A percentile compares a stretch with the other conserved stretches of the same genome.
These are phyloP conservation scores for Persicaria tinctoria DNA, from an alignment of 148 eudicot genomes.

Conservation along the genomic window DNA sequence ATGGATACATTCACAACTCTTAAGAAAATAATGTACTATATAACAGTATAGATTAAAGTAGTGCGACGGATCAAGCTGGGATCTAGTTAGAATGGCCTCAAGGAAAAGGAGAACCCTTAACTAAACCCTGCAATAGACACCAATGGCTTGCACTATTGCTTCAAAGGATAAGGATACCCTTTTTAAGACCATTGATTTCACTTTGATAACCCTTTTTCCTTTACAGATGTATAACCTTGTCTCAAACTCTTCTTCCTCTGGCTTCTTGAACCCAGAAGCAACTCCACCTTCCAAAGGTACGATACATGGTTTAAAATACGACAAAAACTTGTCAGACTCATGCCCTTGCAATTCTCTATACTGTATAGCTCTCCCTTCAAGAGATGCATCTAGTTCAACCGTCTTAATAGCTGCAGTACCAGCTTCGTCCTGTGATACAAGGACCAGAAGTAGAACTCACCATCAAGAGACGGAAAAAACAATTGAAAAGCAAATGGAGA, in stretches of 20 bases:
- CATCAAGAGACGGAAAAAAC: not conserved
- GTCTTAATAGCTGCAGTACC: constrained; percentile 98
- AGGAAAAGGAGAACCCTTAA: too few species aligned
- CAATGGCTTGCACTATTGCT: too few species aligned
- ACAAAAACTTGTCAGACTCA: constrained; percentile 92
- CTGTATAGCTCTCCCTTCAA: constrained; percentile 94
- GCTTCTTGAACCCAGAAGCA: constrained; percentile 88
- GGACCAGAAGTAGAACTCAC: not conserved
- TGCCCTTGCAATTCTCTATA: constrained; percentile 91
- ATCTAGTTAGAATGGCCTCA: too few species aligned
- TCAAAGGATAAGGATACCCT: too few species aligned
- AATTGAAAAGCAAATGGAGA: constrained; percentile 1
- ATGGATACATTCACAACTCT: too few species aligned
- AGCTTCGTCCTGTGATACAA: constrained; percentile 67
- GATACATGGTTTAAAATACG: constrained; percentile 93
- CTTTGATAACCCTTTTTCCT: constrained; percentile 80
- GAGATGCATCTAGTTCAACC: constrained; percentile 86
- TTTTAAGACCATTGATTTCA: too few species aligned
- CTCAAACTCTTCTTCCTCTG: constrained; percentile 93
- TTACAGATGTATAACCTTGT: constrained; percentile 77
- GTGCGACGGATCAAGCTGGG: too few species aligned
- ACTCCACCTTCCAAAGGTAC: constrained; percentile 93
- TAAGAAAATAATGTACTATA: too few species aligned
- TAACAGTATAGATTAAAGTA: too few species aligned
- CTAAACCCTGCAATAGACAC: too few species aligned